These are phyloP conservation scores for Furcasterigmium furcatum DNA, from an alignment of 2,329 filamentous ascomycete genomes.

Conservation along the genomic window DNA sequence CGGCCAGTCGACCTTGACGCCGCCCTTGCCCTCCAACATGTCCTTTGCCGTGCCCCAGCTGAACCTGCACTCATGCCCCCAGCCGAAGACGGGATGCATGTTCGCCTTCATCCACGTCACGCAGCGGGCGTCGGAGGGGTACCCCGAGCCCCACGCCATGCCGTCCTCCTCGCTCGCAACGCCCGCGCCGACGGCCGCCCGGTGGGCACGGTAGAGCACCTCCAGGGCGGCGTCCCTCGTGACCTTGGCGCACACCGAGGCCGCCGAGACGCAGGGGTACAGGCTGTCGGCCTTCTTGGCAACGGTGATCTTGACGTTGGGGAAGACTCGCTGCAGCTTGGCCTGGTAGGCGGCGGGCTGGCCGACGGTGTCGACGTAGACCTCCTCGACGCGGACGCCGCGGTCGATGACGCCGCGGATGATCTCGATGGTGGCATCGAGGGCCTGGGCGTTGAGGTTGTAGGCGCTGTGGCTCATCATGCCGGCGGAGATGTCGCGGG, in stretches of 20 bases:
- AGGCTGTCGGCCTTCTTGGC: constrained; percentile 90
- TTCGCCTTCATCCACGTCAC: constrained; percentile 77
- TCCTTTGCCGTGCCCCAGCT: constrained; percentile 97
- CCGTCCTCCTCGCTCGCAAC: constrained; percentile 22
- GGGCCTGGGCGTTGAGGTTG: constrained; percentile 94
- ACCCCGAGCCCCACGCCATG: constrained; percentile 82
- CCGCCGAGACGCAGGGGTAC: constrained; percentile 90
- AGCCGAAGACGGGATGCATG: constrained; percentile 93
- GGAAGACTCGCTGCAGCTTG: constrained; percentile 80
- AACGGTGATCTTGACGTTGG: constrained; percentile 70
- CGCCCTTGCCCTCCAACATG: constrained; percentile 75
- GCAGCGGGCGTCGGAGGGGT: constrained; percentile 83
- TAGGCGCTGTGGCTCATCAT: constrained; percentile 73
- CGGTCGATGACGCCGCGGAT: constrained; percentile 73
- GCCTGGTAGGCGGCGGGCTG: constrained; percentile 79
- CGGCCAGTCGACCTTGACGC: constrained; percentile 81
- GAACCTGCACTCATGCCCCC: constrained; percentile 89
- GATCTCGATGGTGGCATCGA: constrained; percentile 84
- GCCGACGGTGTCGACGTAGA: constrained; percentile 95
- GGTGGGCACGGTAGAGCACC: constrained; percentile 59
- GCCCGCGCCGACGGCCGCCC: constrained; percentile 18
- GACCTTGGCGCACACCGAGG: constrained; percentile 93
- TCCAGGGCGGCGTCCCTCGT: constrained; percentile 89
- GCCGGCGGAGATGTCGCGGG: constrained; percentile 74
- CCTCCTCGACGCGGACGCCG: constrained; percentile 80